phyloP scores from a whole-genome alignment of 1,139 yeast genomes.

The Arxiozyma slooffiae region DNA sequence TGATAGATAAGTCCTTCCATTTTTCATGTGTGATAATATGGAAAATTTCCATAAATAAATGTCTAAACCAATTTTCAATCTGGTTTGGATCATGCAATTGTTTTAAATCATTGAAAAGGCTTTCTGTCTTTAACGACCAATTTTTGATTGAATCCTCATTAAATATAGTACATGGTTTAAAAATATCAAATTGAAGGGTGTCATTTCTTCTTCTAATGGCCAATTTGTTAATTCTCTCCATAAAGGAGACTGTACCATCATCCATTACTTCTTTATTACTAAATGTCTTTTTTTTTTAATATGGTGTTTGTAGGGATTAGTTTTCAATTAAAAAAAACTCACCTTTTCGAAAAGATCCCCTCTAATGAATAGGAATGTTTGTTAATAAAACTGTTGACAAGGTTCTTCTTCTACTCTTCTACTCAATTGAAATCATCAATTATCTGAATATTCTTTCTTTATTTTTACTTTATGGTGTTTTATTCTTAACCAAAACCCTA shows the following conservation, averaged over 20 bases:
- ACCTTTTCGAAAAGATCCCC: too few species aligned
- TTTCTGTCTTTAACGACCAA: slow-evolving; percentile 12
- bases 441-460: too few species aligned
- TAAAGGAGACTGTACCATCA: slow-evolving; percentile 1
- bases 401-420: too few species aligned
- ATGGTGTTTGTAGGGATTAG: too few species aligned
- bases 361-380: too few species aligned
- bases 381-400: too few species aligned
- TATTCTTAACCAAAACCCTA: background rate
- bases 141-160: slow-evolving; percentile 10
- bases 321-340: too few species aligned
- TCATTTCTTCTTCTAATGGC: slow-evolving; percentile 5
- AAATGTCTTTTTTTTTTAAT: background rate
- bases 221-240: slow-evolving; percentile 6
- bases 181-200: slow-evolving; percentile 1
- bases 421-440: too few species aligned
- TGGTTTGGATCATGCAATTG: slow-evolving; percentile 11
- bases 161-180: slow-evolving; percentile 4
- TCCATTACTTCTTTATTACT: background rate
- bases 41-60: slow-evolving; percentile 15
- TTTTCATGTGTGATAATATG: slow-evolving; percentile 8
- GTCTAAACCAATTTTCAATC: slow-evolving; percentile 16
- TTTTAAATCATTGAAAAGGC: slow-evolving; percentile 9
- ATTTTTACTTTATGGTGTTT: too few species aligned
- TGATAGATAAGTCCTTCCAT: slow-evolving; percentile 6